Conservation (phyloP, 2,329 filamentous ascomycete species). For the Pseudofabraea citricarpa region DNA sequence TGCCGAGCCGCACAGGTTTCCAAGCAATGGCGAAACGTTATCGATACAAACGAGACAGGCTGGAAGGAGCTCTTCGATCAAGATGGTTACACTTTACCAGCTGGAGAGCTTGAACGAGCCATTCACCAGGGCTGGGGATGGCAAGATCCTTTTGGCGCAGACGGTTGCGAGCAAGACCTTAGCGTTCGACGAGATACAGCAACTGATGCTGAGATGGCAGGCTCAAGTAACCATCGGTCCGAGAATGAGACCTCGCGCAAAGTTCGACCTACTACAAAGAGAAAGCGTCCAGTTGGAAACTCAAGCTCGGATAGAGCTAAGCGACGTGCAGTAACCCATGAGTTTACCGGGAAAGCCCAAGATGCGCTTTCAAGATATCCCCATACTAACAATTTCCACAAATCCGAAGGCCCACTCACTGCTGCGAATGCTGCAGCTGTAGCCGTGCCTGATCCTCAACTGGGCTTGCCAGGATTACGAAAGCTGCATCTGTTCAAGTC, state of each 20-base stretch:
- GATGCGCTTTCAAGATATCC: slow-evolving; percentile 17
- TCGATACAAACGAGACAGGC: slow-evolving; percentile 89
- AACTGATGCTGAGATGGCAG: slow-evolving; percentile 43
- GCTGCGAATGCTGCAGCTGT: slow-evolving; percentile 79
- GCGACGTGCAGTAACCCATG: slow-evolving; percentile 23
- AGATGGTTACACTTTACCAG: slow-evolving; percentile 74
- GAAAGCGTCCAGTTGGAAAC: slow-evolving; percentile 22
- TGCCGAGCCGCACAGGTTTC: slow-evolving; percentile 91
- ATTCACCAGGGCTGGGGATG: slow-evolving; percentile 95
- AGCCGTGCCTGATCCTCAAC: slow-evolving; percentile 74
- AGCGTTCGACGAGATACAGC: slow-evolving; percentile 48
- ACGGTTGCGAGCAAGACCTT: slow-evolving; percentile 77
- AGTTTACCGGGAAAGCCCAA: slow-evolving; percentile 21
- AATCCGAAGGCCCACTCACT: slow-evolving; percentile 77
- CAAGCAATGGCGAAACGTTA: slow-evolving; percentile 84
- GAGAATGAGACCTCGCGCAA: slow-evolving; percentile 16
- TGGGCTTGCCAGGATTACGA: slow-evolving; percentile 73
- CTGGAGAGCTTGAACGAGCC: slow-evolving; percentile 79
- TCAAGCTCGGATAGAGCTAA: slow-evolving; percentile 22
- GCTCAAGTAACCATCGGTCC: slow-evolving; percentile 9
- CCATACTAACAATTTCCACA: slow-evolving; percentile 21
- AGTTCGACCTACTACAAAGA: slow-evolving; percentile 23
- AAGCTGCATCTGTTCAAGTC: slow-evolving; percentile 94
- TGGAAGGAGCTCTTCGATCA: slow-evolving; percentile 91
- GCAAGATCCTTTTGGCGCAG: slow-evolving; percentile 76